Evolutionary conservation across 106 monocot genomes (phyloP), one percentile per base, ranked within the genome.

Genomic region (Phalaenopsis equestris): DNA sequence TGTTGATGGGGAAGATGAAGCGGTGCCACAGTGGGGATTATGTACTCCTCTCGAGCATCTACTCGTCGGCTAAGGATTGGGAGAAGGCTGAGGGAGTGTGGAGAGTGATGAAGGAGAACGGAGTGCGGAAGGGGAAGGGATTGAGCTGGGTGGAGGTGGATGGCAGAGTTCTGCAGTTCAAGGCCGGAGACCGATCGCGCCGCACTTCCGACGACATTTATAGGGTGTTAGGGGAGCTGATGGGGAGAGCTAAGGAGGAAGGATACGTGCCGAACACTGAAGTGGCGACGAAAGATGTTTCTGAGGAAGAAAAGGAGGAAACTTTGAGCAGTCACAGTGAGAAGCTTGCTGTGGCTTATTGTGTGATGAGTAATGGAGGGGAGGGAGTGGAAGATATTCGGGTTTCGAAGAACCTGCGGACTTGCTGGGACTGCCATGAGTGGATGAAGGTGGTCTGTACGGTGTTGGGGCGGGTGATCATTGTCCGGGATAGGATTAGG

Each of bases 401-500:
- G 78, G 85, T 94, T 18, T 81, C 86, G 23, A 94, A 94, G 85
- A 94, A 94, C 65, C 79, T 91, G 4, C 58, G 77, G 64, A 82
- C 89, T 6, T 94, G 94, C 38, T 56, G 52, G 19, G 94, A 94
- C 36, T 94, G 94, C 80, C 94, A 91, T 77, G 82, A 83, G 37
- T 94, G 91, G 94, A 79, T 89, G 81, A 94, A 91, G 72, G 75
- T 83, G 76, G 84, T 91, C 0, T 94, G 89, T 4, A 86, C 79
- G 65, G 78, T 84, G 43, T 78, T 91, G 30, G 2, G 73, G 17
- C 67, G 91, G 38, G 82, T 67, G 46, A 88, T 94, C 64, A 56
- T 88, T 4, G 80, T 94, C 41, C 78, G 94, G 64, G 94, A 94
- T 68, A 77, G 94, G 10, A 67, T 88, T 48, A 79, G 94, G 3